phyloP scores from a whole-genome alignment of 192 early-diverging fungal genomes.

The Backusella circina region DNA sequence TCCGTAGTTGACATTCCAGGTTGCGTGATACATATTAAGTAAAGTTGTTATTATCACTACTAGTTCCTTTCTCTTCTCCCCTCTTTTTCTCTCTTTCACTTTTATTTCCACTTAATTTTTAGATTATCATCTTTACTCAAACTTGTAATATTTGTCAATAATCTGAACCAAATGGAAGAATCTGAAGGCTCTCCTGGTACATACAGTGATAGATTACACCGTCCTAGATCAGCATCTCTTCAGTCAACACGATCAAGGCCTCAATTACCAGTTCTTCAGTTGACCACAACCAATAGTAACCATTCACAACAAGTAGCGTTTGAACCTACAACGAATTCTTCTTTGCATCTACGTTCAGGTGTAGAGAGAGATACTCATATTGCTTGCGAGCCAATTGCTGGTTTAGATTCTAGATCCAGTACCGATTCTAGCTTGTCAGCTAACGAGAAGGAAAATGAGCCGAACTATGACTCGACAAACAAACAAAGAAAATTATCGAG shows the following conservation, averaged over 20 bases:
- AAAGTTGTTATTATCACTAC: background rate
- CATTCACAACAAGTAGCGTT: background rate
- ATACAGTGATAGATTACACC: background rate
- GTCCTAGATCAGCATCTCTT: slow-evolving; percentile 4
- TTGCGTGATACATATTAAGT: background rate
- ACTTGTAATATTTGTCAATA: background rate
- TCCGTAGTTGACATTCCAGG: background rate
- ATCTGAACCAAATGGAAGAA: background rate
- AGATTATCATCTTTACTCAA: background rate
- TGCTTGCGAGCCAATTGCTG: background rate
- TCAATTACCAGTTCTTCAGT: background rate
- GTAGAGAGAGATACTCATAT: background rate
- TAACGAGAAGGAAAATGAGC: background rate
- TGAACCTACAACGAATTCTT: background rate
- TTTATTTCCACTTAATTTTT: background rate
- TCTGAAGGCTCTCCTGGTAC: background rate
- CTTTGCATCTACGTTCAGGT: background rate
- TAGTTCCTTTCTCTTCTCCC: background rate
- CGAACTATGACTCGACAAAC: background rate
- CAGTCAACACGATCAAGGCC: background rate
- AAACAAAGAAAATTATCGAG: background rate
- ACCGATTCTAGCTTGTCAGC: background rate
- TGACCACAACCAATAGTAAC: background rate
- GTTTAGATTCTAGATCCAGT: background rate
- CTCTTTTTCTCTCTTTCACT: background rate